phyloP scores from a whole-genome alignment of 2,329 filamentous ascomycete species.

The Hawksworthiomyces lignivorus region DNA sequence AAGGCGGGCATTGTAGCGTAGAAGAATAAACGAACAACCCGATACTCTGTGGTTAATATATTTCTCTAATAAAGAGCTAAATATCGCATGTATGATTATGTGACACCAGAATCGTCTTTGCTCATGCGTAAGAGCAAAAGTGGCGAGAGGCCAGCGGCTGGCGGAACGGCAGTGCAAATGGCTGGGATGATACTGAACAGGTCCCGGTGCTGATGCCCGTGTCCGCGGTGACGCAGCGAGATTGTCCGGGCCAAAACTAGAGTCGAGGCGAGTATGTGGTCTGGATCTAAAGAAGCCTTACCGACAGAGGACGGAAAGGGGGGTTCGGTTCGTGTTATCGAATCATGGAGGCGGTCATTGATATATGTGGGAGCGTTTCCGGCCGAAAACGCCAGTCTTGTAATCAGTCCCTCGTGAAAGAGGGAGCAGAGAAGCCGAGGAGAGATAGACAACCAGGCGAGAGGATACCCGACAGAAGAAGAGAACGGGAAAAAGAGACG shows the following conservation, averaged over 20 bases:
- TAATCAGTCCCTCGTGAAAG: not conserved
- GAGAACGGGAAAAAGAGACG: too few species aligned
- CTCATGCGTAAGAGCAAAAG: slow-evolving; percentile 19
- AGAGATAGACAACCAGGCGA: too few species aligned
- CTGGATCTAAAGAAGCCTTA: too few species aligned
- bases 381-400: slow-evolving; percentile 12
- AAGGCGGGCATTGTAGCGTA: slow-evolving; percentile 32
- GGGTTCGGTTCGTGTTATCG: slow-evolving; percentile 33
- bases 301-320: slow-evolving; percentile 1
- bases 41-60: not conserved
- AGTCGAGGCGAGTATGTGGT: too few species aligned
- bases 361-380: not conserved
- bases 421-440: too few species aligned
- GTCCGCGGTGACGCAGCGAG: too few species aligned
- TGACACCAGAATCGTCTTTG: slow-evolving; percentile 32
- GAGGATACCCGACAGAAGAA: too few species aligned
- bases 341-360: slow-evolving; percentile 29
- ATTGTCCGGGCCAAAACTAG: too few species aligned
- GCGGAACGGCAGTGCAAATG: slow-evolving; percentile 14
- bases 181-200: not conserved
- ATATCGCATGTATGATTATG: slow-evolving; percentile 10
- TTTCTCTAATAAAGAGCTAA: too few species aligned
- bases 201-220: not conserved
- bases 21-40: not conserved
- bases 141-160: slow-evolving; percentile 21